A percentile compares a stretch with the other conserved stretches of the same genome.
phyloP scores from a whole-genome alignment of 371 early-diverging fungal genomes.

The Fennellomyces sp. region DNA sequence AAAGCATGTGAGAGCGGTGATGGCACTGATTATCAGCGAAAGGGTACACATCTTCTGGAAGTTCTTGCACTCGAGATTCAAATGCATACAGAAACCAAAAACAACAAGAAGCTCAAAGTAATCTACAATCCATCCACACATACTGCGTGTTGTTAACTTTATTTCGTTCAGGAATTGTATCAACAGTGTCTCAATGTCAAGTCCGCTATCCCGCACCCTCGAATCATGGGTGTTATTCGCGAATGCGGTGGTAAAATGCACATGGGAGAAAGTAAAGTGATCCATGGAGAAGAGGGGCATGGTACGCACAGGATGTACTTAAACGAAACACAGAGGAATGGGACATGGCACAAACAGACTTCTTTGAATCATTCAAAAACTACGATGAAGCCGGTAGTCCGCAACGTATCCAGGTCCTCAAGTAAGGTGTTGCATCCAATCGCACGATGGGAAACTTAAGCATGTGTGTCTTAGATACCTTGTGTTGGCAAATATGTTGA shows the following conservation, averaged over 20 bases:
- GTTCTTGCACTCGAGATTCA: constrained; percentile 92
- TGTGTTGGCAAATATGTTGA: constrained; percentile 94
- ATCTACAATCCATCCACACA: not conserved
- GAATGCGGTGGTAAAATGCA: constrained; percentile 98
- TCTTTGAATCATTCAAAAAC: constrained; percentile 96
- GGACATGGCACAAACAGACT: constrained; percentile 91
- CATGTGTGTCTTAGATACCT: constrained; percentile 83
- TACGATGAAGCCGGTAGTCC: constrained; percentile 96
- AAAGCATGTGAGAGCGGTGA: constrained; percentile 81
- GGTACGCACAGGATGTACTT: constrained; percentile 86
- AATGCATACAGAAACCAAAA: constrained; percentile 88
- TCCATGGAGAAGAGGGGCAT: constrained; percentile 90
- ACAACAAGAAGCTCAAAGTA: constrained; percentile 87
- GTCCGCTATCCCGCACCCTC: constrained; percentile 94
- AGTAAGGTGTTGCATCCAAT: constrained; percentile 61
- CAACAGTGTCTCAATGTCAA: constrained; percentile 86
- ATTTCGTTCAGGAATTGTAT: constrained; percentile 66
- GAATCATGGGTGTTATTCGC: constrained; percentile 95
- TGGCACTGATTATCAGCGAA: constrained; percentile 84
- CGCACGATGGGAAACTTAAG: too few relatives aligned
- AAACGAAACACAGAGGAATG: constrained; percentile 83
- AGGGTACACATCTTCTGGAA: constrained; percentile 91
- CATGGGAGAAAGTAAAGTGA: constrained; percentile 86
- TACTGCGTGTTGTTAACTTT: not conserved
- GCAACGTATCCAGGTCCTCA: constrained; percentile 91